Percentiles rank a stretch among this genome's conserved stretches.
phyloP scores from a whole-genome alignment of 257 asterid genomes.

The Penstemon davidsonii region DNA sequence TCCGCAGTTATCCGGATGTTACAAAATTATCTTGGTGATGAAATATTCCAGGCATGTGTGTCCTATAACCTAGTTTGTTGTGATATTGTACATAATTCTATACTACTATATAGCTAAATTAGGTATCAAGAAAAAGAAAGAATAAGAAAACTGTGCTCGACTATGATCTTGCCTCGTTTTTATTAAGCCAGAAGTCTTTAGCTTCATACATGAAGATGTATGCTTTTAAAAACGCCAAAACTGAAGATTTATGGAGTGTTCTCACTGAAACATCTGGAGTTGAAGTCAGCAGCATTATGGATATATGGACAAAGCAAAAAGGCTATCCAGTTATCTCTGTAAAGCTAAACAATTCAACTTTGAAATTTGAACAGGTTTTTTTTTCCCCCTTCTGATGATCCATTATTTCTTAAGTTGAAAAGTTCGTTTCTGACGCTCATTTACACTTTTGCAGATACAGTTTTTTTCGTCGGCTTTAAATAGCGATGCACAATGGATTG shows the following conservation, averaged over 20 bases:
- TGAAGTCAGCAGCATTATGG: conserved; percentile 37
- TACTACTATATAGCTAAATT: background rate
- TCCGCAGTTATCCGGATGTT: conserved; percentile 45
- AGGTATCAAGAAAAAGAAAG: background rate
- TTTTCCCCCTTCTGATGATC: background rate
- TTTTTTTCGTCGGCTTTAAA: conserved; percentile 34
- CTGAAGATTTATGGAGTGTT: conserved; percentile 50
- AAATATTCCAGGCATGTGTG: conserved; percentile 39
- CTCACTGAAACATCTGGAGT: conserved; percentile 42
- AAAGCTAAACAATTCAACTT: conserved; percentile 25
- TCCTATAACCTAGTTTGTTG: background rate
- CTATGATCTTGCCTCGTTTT: conserved; percentile 8
- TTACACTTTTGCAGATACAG: conserved; percentile 30
- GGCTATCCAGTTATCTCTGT: conserved; percentile 47
- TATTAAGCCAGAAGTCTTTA: conserved; percentile 38
- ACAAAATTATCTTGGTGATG: conserved; percentile 41
- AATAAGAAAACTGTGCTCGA: background rate
- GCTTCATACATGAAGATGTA: conserved; percentile 41
- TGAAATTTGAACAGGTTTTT: conserved; percentile 44
- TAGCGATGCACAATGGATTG: conserved; percentile 39
- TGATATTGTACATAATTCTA: too few species aligned
- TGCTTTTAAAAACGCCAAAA: conserved; percentile 41
- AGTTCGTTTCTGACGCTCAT: background rate
- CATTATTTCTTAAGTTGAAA: background rate
- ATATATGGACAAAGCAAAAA: conserved; percentile 46